phyloP scores from a whole-genome alignment of 306 rosid species.

The Acmispon strigosus region DNA sequence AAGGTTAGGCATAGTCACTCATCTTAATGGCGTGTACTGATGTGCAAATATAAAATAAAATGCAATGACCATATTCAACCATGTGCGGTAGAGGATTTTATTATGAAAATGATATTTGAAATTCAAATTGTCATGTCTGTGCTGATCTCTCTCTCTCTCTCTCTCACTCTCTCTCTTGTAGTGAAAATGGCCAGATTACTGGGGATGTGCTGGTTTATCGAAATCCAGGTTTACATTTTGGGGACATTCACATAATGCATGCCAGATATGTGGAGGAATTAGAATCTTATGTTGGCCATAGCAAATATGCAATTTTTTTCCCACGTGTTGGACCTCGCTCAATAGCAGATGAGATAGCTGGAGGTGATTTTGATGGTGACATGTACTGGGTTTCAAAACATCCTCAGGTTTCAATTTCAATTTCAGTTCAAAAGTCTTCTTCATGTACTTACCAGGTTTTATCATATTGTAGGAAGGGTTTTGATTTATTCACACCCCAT shows the following conservation, averaged over 20 bases:
- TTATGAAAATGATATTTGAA: background rate
- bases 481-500: no score
- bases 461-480: background rate
- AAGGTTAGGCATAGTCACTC: background rate
- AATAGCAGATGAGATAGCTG: slow-evolving; percentile 72
- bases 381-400: slow-evolving; percentile 72
- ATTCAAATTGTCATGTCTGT: background rate
- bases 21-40: background rate
- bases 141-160: background rate
- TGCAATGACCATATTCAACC: background rate
- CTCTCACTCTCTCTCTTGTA: background rate
- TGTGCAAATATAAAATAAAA: background rate
- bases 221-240: slow-evolving; percentile 81
- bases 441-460: background rate
- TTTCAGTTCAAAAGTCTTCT: slow-evolving; percentile 8
- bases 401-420: slow-evolving; percentile 45
- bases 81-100: background rate
- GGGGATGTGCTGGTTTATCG: slow-evolving; percentile 75
- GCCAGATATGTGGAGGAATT: slow-evolving; percentile 49
- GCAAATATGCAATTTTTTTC: slow-evolving; percentile 74
- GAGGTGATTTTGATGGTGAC: slow-evolving; percentile 96
- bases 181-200: slow-evolving; percentile 56
- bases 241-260: slow-evolving; percentile 60
- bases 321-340: slow-evolving; percentile 73
- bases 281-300: slow-evolving; percentile 49